Evolutionary conservation across 1,284 basidiomycete species (phyloP), one percentile per base, ranked within the genome.

Genomic region (Rhodotorula sp.): DNA sequence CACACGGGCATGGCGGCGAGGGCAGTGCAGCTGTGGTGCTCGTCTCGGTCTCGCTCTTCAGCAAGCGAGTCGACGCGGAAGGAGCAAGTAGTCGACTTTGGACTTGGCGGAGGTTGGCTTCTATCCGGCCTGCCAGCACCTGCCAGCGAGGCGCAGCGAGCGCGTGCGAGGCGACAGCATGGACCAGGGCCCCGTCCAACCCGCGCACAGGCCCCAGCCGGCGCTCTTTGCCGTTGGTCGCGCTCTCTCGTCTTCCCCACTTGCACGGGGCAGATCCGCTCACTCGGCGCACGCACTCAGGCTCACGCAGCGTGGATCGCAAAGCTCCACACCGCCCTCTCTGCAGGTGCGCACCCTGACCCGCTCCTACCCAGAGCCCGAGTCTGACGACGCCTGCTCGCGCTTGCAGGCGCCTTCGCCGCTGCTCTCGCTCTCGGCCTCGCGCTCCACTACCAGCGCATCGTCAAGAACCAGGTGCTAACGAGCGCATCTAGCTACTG

Each of bases 401-500:
- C 4, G 5, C 41, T 19, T 27, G 85, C 86, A 68, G 77, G 85
- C 23, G 92, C 93, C 1, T 97, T 97, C 80, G 67, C 83, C 14
- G 81, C 84, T 12, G 91, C 93, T 2, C 85, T 97, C 48, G 69
- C 85, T 19, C 77, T 93, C 25, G 92, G 89, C 0, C 87, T 86
- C 73, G 80, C 85, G 4, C 85, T 92, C 17, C 91, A 96, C 79
- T 97, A 91, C 84, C 87, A 88, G 78, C 90, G 90, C 80, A 89
- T 97, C 49, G 92, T 95, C 65, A 93, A 92, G 84, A 97, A 97
- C 80, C 87, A 86, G 21, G 87, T 96, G 0, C 49, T 78, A 77
- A 77, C 52, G 64, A 71, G 46, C 12, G 16, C n/a, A 5, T 41
- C 23, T 34, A n/a, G 13, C 23, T 7, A 7, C 8, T n/a, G 1